Percentiles rank a stretch among this genome's conserved stretches.
Evolutionary conservation across 192 early-diverging fungal genomes (phyloP).

Genomic region (Physocladia obscura): DNA sequence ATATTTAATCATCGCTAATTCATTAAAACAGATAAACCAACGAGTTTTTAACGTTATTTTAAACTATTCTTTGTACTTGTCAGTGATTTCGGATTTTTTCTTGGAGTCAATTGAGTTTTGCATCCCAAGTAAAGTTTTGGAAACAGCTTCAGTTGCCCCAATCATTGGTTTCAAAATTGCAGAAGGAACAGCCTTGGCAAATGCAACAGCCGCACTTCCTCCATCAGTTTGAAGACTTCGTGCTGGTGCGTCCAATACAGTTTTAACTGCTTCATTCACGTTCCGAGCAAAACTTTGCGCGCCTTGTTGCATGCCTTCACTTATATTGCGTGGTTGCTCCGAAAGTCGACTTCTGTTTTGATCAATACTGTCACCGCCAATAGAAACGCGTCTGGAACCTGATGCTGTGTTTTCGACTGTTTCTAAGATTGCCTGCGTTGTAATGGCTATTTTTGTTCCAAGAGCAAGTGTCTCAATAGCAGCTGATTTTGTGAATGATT

Average conservation of each 20-base stretch:
- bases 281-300: conserved; percentile 79
- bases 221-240: not conserved
- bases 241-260: conserved; percentile 81
- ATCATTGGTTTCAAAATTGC: conserved; percentile 95
- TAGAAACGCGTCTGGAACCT: not conserved
- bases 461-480: conserved; percentile 89
- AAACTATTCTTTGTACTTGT: conserved; percentile 63
- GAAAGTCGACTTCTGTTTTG: conserved; percentile 72
- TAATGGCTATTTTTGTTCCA: conserved; percentile 81
- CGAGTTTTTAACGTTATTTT: too few relatives aligned
- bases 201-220: conserved; percentile 47
- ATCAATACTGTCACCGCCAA: conserved; percentile 22
- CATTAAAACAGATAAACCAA: too few relatives aligned
- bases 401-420: conserved; percentile 79
- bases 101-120: conserved; percentile 87
- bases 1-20: too few relatives aligned
- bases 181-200: conserved; percentile 79
- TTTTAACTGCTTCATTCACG: conserved; percentile 79
- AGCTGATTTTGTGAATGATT: conserved; percentile 85
- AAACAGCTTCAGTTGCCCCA: conserved; percentile 88
- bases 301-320: conserved; percentile 82
- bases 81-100: conserved; percentile 74
- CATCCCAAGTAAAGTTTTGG: conserved; percentile 86
- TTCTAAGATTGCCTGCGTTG: conserved; percentile 86
- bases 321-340: conserved; percentile 79